Evolutionary conservation across 805 yeast species (phyloP), one percentile per base, ranked within the genome.

Genomic region (Candida chilensis): DNA sequence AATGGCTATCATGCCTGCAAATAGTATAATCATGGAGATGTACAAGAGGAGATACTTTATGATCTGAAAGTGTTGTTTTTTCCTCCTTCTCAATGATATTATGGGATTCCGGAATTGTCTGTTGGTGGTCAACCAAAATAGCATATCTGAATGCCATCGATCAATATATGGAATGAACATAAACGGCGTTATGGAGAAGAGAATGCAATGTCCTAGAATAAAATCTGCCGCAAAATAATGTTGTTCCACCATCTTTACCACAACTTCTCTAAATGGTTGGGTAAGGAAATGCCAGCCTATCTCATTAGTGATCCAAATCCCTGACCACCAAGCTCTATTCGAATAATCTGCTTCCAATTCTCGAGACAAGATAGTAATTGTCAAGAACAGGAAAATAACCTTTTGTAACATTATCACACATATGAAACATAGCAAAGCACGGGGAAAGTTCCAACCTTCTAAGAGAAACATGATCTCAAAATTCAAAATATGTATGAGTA

Each of bases 241-340:
- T 57, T 63, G 42, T 36, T 71, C 77, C 16, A 55, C 48, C 5
- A 54, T 45, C 34, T 71, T 71, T 5, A 69, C 70, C 8, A 60
- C 27, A 25, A 58, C 52, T 37, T 71, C 77, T 26, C 76, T 41
- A 17, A 62, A 20, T 2, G 71, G 70, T 39, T 69, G 74, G 0
- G 70, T 60, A 1, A 61, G 10, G 2, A 46, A 36, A 16, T 48
- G 40, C 45, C 54, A 48, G 4, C 70, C 70, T 9, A 61, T 36
- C 3, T 59, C 64, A 16, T 54, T 46, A 3, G 39, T 42, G 14
- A 56, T 36, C 75, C 75, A 70, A 29, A 53, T 57, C 1, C 75
- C 76, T 1, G 73, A 60, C 74, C 75, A 71, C 74, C 75, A 71
- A 1, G 71, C 65, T 22, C 54, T 36, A 34, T 70, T 67, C 2